Evolutionary conservation across 1,284 basidiomycete genomes (phyloP).

Genomic region (Rhodotorula sp.): DNA sequence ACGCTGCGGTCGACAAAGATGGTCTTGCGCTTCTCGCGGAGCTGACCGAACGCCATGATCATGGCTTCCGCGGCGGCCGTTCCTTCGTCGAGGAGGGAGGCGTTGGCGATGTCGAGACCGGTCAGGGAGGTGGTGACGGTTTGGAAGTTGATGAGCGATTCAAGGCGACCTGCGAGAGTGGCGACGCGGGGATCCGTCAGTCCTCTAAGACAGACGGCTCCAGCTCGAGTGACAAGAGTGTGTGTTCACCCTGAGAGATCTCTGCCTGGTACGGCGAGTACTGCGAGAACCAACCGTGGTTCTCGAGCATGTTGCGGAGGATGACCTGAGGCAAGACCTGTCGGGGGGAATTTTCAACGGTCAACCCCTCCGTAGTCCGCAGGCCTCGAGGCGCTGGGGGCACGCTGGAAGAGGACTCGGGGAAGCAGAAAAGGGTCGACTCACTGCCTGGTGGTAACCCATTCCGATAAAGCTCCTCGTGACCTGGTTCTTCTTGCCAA

Average conservation of each 20-base stretch:
- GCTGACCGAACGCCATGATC: slow-evolving; percentile 71
- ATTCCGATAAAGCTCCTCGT: slow-evolving; percentile 95
- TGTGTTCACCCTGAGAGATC: slow-evolving; percentile 75
- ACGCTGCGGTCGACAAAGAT: slow-evolving; percentile 83
- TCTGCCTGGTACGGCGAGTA: slow-evolving; percentile 86
- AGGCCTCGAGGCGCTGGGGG: background rate
- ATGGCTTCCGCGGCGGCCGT: slow-evolving; percentile 92
- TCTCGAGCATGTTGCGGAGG: slow-evolving; percentile 85
- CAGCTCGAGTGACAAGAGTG: slow-evolving; percentile 34
- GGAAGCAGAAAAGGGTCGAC: background rate
- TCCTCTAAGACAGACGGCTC: background rate
- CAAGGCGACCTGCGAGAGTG: slow-evolving; percentile 71
- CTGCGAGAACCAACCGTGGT: slow-evolving; percentile 97
- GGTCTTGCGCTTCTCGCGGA: slow-evolving; percentile 69
- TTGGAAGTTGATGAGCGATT: slow-evolving; percentile 96
- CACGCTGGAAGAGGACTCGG: too few relatives aligned
- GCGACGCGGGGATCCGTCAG: background rate
- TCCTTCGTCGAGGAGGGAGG: slow-evolving; percentile 71
- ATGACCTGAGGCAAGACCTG: slow-evolving; percentile 85
- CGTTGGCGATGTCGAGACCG: slow-evolving; percentile 90
- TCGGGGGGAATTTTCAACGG: too few relatives aligned
- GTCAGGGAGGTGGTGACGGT: slow-evolving; percentile 95
- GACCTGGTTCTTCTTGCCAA: slow-evolving; percentile 74
- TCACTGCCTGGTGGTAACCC: slow-evolving; percentile 85
- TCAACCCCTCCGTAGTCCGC: background rate